Percentiles rank a stretch among this genome's conserved stretches.
phyloP scores from a whole-genome alignment of 495 filamentous ascomycete species.

The Penicillium nucicola region DNA sequence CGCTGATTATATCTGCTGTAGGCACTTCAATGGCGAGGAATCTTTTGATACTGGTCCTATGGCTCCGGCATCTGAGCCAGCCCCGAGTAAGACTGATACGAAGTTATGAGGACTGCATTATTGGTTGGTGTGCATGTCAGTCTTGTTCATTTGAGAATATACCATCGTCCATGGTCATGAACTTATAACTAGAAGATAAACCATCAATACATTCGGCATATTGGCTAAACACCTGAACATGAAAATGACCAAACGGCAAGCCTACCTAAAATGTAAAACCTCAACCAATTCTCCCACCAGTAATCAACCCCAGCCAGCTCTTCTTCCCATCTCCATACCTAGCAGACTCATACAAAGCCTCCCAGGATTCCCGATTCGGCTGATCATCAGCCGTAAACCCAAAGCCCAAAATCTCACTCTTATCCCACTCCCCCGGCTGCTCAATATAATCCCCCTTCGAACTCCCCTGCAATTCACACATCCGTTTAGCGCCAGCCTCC shows the following conservation, averaged over 20 bases:
- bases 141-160: too few species aligned
- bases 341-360: conserved; percentile 6
- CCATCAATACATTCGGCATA: too few species aligned
- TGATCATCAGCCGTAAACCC: conserved; percentile 7
- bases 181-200: too few species aligned
- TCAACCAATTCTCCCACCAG: too few species aligned
- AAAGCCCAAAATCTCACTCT: background rate
- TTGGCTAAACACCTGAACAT: too few species aligned
- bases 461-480: conserved; percentile 8
- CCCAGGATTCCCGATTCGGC: conserved; percentile 7
- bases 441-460: conserved; percentile 9
- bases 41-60: conserved; percentile 54
- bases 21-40: conserved; percentile 77
- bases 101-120: conserved; percentile 7
- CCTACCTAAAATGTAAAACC: too few species aligned
- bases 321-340: background rate
- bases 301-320: background rate
- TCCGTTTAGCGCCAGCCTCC: conserved; percentile 6
- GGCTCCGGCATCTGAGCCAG: conserved; percentile 17
- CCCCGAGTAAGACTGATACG: background rate
- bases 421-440: conserved; percentile 7
- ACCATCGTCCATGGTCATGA: too few species aligned
- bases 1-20: conserved; percentile 26
- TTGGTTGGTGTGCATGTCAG: too few species aligned
- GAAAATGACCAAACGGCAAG: too few species aligned